A percentile compares a stretch with the other conserved stretches of the same genome.
Evolutionary conservation across 495 filamentous ascomycete genomes (phyloP).

Genomic region (Penicillium daleae): DNA sequence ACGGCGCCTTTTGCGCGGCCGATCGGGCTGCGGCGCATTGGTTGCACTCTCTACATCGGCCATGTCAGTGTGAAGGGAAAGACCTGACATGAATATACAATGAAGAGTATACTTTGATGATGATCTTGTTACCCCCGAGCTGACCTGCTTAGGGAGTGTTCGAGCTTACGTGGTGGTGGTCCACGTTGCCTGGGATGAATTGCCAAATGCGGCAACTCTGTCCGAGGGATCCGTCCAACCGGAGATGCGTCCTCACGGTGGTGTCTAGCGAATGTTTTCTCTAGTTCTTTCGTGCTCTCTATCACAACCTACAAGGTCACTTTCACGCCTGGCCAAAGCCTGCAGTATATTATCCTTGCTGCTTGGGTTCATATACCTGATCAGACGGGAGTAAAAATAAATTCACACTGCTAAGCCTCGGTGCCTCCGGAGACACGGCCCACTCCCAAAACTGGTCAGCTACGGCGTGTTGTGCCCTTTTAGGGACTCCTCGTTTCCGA

Average conservation of each 20-base stretch:
- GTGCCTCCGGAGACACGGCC: neutral
- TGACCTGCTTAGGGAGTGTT: neutral
- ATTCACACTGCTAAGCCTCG: neutral
- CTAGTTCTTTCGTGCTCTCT: neutral
- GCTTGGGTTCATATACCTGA: neutral
- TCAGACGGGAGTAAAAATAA: neutral
- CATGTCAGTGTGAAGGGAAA: slow-evolving; percentile 4
- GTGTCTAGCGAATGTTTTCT: neutral
- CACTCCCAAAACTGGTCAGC: too few relatives aligned
- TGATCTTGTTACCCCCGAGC: slow-evolving; percentile 4
- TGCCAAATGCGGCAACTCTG: slow-evolving; percentile 7
- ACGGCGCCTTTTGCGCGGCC: slow-evolving; percentile 47
- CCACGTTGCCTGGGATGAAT: too few relatives aligned
- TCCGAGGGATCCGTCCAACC: neutral
- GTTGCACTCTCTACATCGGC: slow-evolving; percentile 21
- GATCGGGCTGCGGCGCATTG: slow-evolving; percentile 23
- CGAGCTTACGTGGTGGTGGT: slow-evolving; percentile 9
- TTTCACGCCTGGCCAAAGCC: neutral
- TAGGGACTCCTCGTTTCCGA: neutral
- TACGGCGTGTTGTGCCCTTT: neutral
- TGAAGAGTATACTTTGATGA: neutral
- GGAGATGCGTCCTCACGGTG: neutral
- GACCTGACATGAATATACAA: neutral
- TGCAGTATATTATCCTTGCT: neutral
- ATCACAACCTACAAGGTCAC: neutral